Evolutionary conservation across 176 grass and related monocot species (phyloP).

Genomic region (Alopecurus myosuroides): DNA sequence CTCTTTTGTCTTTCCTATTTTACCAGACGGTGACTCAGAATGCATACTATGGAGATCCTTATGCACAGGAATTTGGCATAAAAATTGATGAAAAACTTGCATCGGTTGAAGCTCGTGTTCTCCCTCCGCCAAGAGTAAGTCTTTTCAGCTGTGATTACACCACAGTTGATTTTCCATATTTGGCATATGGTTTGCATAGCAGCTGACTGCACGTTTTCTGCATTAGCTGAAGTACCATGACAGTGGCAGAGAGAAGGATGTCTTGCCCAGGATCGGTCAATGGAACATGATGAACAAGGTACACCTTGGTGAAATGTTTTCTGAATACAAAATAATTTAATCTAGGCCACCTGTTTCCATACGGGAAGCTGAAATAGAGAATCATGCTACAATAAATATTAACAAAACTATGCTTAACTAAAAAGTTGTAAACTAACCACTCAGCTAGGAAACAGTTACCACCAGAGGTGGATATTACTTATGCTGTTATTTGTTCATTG

Average conservation of each 20-base stretch:
- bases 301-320: neutral
- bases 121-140: slow-evolving; percentile 80
- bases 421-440: neutral
- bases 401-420: neutral
- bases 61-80: slow-evolving; percentile 93
- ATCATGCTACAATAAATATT: neutral
- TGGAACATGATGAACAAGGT: slow-evolving; percentile 99
- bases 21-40: slow-evolving; percentile 89
- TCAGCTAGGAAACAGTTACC: neutral
- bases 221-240: slow-evolving; percentile 93
- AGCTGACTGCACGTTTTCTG: neutral
- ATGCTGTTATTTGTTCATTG: neutral
- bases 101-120: slow-evolving; percentile 86
- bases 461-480: neutral
- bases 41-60: slow-evolving; percentile 91
- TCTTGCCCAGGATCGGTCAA: slow-evolving; percentile 78
- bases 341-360: neutral
- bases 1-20: neutral
- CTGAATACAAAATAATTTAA: neutral
- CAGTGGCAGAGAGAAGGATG: slow-evolving; percentile 87
- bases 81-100: slow-evolving; percentile 79
- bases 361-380: neutral
- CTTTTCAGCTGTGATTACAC: slow-evolving; percentile 10
- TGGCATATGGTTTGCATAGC: neutral
- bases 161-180: neutral